phyloP scores from a whole-genome alignment of 164 flowering plant genomes.

The Macadamia tetraphylla region DNA sequence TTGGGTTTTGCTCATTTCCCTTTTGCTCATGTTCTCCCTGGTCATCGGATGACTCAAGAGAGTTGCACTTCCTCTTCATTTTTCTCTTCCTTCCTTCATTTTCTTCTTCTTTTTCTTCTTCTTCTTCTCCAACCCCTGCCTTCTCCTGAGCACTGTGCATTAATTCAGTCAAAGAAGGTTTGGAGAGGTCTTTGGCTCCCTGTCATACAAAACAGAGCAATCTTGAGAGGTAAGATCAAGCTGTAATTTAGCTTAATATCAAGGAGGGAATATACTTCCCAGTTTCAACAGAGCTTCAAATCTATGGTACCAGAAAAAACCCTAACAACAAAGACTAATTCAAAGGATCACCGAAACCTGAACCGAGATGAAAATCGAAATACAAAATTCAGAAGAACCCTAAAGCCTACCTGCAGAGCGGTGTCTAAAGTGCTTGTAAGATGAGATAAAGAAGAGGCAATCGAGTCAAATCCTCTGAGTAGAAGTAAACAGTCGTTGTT shows the following conservation, averaged over 20 bases:
- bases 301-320: too few relatives aligned
- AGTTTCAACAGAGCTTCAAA: too few relatives aligned
- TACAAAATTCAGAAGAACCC: too few relatives aligned
- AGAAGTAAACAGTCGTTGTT: conserved; percentile 68
- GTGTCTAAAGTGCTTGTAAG: conserved; percentile 58
- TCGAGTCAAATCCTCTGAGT: conserved; percentile 84
- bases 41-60: conserved; percentile 28
- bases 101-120: conserved; percentile 10
- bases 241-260: too few relatives aligned
- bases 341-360: too few relatives aligned
- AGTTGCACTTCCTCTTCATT: conserved; percentile 50
- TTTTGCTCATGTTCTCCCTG: conserved; percentile 20
- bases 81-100: conserved; percentile 23
- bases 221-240: neutral
- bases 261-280: too few relatives aligned
- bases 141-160: conserved; percentile 31
- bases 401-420: conserved; percentile 53
- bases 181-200: conserved; percentile 77
- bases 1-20: conserved; percentile 25
- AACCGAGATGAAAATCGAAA: neutral
- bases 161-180: conserved; percentile 58
- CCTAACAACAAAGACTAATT: too few relatives aligned
- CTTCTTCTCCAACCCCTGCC: conserved; percentile 15
- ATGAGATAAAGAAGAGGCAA: conserved; percentile 62
- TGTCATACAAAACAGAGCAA: conserved; percentile 18